Percentiles rank a stretch among this genome's conserved stretches.
Evolutionary conservation across 495 filamentous ascomycete genomes (phyloP).

Genomic region (Hamigera avellanea): DNA sequence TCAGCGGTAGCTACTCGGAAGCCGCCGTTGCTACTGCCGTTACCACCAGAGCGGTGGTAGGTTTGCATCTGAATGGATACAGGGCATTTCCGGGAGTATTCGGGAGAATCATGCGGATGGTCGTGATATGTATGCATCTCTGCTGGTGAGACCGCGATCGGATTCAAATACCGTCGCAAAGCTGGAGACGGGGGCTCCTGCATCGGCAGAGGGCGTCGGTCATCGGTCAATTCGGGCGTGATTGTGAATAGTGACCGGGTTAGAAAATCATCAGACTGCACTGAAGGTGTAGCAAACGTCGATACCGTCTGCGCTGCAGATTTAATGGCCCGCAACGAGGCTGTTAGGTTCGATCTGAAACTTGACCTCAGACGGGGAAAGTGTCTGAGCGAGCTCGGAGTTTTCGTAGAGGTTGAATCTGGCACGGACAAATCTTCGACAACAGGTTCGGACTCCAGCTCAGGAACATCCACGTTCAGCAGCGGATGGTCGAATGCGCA

Average conservation of each 20-base stretch:
- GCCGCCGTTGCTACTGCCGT: constrained; percentile 22
- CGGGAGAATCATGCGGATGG: constrained; percentile 22
- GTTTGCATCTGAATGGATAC: constrained; percentile 85
- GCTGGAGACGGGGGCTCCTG: constrained; percentile 70
- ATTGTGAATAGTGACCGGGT: constrained; percentile 73
- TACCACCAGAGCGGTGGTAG: constrained; percentile 39
- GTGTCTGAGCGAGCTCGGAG: constrained; percentile 13
- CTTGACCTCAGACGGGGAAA: constrained; percentile 37
- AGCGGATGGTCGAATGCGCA: constrained; percentile 48
- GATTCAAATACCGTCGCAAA: constrained; percentile 87
- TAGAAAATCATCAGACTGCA: constrained; percentile 80
- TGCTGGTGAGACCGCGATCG: constrained; percentile 53
- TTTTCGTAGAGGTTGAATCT: constrained; percentile 12
- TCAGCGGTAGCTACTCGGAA: constrained; percentile 18
- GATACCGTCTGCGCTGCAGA: constrained; percentile 79
- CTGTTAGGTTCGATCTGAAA: constrained; percentile 91
- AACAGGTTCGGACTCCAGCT: constrained; percentile 16
- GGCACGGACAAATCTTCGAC: constrained; percentile 9
- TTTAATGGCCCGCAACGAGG: constrained; percentile 77
- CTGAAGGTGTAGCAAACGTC: constrained; percentile 55
- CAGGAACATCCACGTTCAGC: constrained; percentile 25
- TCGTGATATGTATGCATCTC: constrained; percentile 51
- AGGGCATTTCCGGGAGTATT: constrained; percentile 38
- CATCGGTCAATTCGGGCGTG: constrained; percentile 73
- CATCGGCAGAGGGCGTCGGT: constrained; percentile 70